Evolutionary conservation across 768 basidiomycete species (phyloP).

Genomic region (Candolleomyces efflorescens): DNA sequence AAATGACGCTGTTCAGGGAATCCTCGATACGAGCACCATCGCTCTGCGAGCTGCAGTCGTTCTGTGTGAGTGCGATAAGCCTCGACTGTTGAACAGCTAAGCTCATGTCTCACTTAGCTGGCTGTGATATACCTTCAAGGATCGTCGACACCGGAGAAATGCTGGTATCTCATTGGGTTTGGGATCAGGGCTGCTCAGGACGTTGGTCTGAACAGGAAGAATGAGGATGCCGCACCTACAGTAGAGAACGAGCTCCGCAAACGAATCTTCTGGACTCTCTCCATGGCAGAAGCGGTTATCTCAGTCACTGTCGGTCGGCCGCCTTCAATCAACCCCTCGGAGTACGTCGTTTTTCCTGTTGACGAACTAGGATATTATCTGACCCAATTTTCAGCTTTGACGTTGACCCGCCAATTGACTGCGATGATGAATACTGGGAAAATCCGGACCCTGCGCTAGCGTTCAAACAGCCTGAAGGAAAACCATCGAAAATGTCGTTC

Average conservation of each 20-base stretch:
- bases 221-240: slow-evolving; percentile 26
- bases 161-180: slow-evolving; percentile 52
- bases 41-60: slow-evolving; percentile 60
- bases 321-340: slow-evolving; percentile 52
- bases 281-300: slow-evolving; percentile 13
- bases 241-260: slow-evolving; percentile 61
- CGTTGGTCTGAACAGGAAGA: slow-evolving; percentile 48
- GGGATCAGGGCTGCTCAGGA: slow-evolving; percentile 58
- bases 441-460: slow-evolving; percentile 33
- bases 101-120: slow-evolving; percentile 23
- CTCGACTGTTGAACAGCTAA: no score
- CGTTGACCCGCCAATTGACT: slow-evolving; percentile 53
- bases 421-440: slow-evolving; percentile 69
- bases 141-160: slow-evolving; percentile 40
- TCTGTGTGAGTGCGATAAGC: slow-evolving; percentile 31
- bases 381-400: slow-evolving; percentile 43
- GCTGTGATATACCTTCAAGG: slow-evolving; percentile 37
- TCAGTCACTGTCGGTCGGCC: slow-evolving; percentile 51
- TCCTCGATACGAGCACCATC: slow-evolving; percentile 49
- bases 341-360: slow-evolving; percentile 32
- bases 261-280: slow-evolving; percentile 42
- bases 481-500: slow-evolving; percentile 40
- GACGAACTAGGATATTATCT: not conserved
- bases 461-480: slow-evolving; percentile 53
- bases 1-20: slow-evolving; percentile 52